Evolutionary conservation across 2,329 filamentous ascomycete species (phyloP).

Genomic region (Ambrosiella beaveri): DNA sequence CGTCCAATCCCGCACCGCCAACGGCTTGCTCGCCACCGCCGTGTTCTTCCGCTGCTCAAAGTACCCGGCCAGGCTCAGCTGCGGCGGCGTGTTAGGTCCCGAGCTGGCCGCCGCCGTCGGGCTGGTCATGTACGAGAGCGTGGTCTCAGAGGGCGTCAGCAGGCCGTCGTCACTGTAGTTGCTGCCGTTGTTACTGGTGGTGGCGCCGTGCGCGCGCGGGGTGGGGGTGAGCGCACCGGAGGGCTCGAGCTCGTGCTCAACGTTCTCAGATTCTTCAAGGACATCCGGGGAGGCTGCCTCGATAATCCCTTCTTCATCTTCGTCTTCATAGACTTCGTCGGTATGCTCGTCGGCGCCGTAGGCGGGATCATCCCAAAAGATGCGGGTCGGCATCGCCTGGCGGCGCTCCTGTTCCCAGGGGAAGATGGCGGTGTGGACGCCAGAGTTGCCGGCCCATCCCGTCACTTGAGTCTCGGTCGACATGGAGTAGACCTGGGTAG

Average conservation of each 20-base stretch:
- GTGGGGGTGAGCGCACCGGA: constrained; percentile 4
- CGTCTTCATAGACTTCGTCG: constrained; percentile 2
- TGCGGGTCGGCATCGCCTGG: constrained; percentile 8
- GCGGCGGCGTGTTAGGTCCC: constrained; percentile 30
- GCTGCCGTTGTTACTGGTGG: neutral
- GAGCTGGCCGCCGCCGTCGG: constrained; percentile 21
- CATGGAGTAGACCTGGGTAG: constrained; percentile 65
- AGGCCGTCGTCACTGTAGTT: constrained; percentile 1
- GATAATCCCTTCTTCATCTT: constrained; percentile 3
- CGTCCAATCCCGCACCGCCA: constrained; percentile 63
- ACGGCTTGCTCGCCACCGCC: constrained; percentile 18
- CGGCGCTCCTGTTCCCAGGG: constrained; percentile 12
- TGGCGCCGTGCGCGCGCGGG: neutral
- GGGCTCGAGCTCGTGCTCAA: neutral
- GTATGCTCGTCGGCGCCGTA: neutral
- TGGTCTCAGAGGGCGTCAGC: constrained; percentile 14
- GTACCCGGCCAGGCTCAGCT: constrained; percentile 35
- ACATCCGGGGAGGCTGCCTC: neutral
- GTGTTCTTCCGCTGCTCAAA: constrained; percentile 56
- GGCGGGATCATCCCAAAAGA: constrained; percentile 12
- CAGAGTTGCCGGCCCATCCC: constrained; percentile 7
- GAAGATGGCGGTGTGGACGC: constrained; percentile 9
- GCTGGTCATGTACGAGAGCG: constrained; percentile 18
- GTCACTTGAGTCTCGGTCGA: constrained; percentile 25
- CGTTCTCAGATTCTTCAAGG: neutral